phyloP scores from a whole-genome alignment of 2,329 filamentous ascomycete genomes.

The Ceratocystis lukuohia region DNA sequence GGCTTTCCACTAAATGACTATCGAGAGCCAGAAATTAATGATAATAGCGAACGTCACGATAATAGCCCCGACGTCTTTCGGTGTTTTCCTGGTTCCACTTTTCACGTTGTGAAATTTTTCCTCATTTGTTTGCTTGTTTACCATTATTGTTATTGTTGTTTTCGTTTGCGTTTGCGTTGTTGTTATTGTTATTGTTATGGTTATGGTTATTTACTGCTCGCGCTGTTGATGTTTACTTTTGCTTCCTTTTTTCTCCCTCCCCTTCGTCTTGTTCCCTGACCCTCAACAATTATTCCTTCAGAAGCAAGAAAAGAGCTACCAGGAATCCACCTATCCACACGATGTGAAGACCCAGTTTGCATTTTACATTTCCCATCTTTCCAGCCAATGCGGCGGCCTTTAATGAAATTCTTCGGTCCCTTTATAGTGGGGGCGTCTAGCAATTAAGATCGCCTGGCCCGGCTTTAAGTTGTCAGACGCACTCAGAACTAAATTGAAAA shows the following conservation, averaged over 20 bases:
- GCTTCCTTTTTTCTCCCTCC: background rate
- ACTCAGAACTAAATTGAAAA: background rate
- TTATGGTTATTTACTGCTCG: background rate
- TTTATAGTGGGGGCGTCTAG: background rate
- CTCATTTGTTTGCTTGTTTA: background rate
- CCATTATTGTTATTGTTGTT: background rate
- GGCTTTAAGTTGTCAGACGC: background rate
- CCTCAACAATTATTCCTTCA: conserved; percentile 4
- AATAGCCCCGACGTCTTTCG: too few species aligned
- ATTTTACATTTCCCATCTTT: background rate
- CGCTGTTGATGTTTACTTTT: conserved; percentile 4
- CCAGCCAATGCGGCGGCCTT: background rate
- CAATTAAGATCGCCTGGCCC: background rate
- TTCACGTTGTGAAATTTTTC: background rate
- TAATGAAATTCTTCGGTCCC: background rate
- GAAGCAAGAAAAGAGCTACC: background rate
- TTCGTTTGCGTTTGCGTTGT: background rate
- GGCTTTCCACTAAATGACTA: too few species aligned
- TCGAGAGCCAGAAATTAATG: background rate
- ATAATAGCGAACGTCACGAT: too few species aligned
- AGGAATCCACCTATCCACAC: background rate
- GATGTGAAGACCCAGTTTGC: background rate
- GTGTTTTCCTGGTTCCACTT: too few species aligned
- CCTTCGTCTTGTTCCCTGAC: background rate
- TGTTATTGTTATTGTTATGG: background rate